Evolutionary conservation across 2,329 filamentous ascomycete genomes (phyloP).

Genomic region (Ophiocordyceps camponoti-leonardi): DNA sequence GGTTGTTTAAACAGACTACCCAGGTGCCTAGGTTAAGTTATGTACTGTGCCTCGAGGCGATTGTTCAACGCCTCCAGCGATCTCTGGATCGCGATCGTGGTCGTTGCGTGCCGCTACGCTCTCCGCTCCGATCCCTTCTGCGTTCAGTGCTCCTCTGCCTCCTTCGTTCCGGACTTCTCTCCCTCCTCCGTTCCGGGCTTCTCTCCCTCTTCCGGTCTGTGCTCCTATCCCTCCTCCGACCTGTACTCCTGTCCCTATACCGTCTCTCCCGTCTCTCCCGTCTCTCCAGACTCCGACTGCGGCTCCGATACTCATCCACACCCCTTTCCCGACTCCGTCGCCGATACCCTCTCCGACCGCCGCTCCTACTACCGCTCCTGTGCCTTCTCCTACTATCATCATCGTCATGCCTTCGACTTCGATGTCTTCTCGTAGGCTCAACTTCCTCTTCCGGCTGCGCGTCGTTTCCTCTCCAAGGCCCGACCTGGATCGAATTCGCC

Average conservation of each 20-base stretch:
- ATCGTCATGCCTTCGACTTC: conserved; percentile 11
- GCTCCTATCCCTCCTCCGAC: conserved; percentile 5
- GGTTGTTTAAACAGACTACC: too few relatives aligned
- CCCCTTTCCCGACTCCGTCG: conserved; percentile 8
- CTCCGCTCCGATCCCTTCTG: conserved; percentile 1
- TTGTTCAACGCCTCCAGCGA: conserved; percentile 3
- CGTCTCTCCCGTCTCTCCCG: conserved; percentile 1
- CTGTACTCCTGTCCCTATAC: too few relatives aligned
- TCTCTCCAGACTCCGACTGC: conserved; percentile 3
- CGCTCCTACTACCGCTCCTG: conserved; percentile 14
- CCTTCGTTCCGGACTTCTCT: conserved; percentile 4
- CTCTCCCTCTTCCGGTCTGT: conserved; percentile 7
- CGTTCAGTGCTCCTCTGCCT: conserved; percentile 3
- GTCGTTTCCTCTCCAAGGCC: conserved; percentile 15
- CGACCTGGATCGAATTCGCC: conserved; percentile 53
- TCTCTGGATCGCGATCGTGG: conserved; percentile 8
- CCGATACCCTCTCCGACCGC: conserved; percentile 12
- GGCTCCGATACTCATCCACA: conserved; percentile 4
- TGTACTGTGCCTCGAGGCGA: background rate
- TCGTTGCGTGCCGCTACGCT: conserved; percentile 7
- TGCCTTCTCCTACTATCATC: conserved; percentile 14
- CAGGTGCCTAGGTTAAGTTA: too few relatives aligned
- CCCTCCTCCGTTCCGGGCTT: conserved; percentile 3
- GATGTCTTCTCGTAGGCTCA: conserved; percentile 11
- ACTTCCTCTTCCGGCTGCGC: conserved; percentile 8